These are phyloP conservation scores for Knoxdaviesia capensis DNA, from an alignment of 2,329 filamentous ascomycete genomes.

Conservation along the genomic window DNA sequence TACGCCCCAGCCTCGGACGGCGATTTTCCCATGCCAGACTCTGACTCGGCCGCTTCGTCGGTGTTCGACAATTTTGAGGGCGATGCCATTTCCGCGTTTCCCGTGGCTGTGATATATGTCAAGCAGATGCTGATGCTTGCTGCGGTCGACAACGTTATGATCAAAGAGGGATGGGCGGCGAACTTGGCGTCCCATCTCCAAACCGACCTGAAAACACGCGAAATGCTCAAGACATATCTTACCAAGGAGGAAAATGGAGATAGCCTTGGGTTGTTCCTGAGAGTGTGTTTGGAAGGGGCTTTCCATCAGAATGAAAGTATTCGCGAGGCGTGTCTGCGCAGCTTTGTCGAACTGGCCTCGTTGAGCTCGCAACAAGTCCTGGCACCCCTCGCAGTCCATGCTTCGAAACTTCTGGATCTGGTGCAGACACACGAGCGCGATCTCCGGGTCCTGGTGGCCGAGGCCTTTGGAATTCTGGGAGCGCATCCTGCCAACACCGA, in stretches of 20 bases:
- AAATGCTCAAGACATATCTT: slow-evolving; percentile 35
- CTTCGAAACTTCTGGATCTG: slow-evolving; percentile 32
- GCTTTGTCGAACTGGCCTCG: slow-evolving; percentile 32
- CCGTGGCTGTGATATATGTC: slow-evolving; percentile 50
- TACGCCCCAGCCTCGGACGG: slow-evolving; percentile 3
- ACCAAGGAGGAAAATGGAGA: slow-evolving; percentile 16
- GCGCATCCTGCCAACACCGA: slow-evolving; percentile 35
- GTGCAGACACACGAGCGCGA: slow-evolving; percentile 54
- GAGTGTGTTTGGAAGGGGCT: slow-evolving; percentile 37
- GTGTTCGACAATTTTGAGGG: slow-evolving; percentile 26
- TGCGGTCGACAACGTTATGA: slow-evolving; percentile 24
- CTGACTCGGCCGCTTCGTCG: slow-evolving; percentile 4
- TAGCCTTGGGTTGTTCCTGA: slow-evolving; percentile 22
- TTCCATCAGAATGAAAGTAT: slow-evolving; percentile 19
- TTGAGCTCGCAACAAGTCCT: slow-evolving; percentile 29
- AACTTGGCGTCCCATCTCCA: slow-evolving; percentile 54
- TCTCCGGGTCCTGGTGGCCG: slow-evolving; percentile 45
- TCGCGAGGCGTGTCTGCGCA: slow-evolving; percentile 26
- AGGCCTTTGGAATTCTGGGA: slow-evolving; percentile 55
- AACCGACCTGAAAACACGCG: slow-evolving; percentile 45
- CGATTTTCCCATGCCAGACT: slow-evolving; percentile 15
- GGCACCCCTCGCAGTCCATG: slow-evolving; percentile 24
- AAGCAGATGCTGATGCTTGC: slow-evolving; percentile 29
- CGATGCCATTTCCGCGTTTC: slow-evolving; percentile 33
- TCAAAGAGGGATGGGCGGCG: slow-evolving; percentile 71